phyloP scores from a whole-genome alignment of 345 rosid species.

The Bruguiera sexangula region DNA sequence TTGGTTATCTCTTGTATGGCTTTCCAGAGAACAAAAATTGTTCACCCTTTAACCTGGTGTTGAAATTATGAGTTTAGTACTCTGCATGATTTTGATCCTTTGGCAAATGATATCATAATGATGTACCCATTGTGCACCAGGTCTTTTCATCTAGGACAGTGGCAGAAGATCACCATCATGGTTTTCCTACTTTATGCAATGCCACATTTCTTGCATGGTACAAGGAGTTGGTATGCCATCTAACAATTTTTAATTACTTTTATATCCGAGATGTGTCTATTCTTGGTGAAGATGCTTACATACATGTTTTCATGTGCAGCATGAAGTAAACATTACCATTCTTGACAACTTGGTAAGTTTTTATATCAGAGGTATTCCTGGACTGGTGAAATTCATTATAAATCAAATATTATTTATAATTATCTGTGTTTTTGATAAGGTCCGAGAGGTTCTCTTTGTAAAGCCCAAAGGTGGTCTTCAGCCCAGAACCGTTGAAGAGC shows the following conservation, averaged over 20 bases:
- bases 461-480: constrained; percentile 39
- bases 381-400: constrained; percentile 1
- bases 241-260: not conserved
- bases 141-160: constrained; percentile 36
- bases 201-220: constrained; percentile 76
- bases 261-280: not conserved
- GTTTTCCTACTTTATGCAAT: constrained; percentile 52
- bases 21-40: not conserved
- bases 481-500: constrained; percentile 42
- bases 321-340: constrained; percentile 66
- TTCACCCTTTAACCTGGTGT: not conserved
- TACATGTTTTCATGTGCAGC: constrained; percentile 42
- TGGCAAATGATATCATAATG: not conserved
- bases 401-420: not conserved
- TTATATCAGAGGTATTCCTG: constrained; percentile 5
- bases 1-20: not conserved
- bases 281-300: constrained; percentile 16
- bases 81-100: constrained; percentile 11
- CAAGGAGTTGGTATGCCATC: constrained; percentile 59
- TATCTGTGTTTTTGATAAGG: constrained; percentile 35
- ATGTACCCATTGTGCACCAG: constrained; percentile 29
- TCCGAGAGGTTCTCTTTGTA: constrained; percentile 44
- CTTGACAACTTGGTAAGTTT: constrained; percentile 56
- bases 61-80: not conserved
- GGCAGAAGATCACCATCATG: constrained; percentile 45